Evolutionary conservation across 2,329 filamentous ascomycete genomes (phyloP), one percentile per base, ranked within the genome.

Genomic region (Macrophomina tecta): DNA sequence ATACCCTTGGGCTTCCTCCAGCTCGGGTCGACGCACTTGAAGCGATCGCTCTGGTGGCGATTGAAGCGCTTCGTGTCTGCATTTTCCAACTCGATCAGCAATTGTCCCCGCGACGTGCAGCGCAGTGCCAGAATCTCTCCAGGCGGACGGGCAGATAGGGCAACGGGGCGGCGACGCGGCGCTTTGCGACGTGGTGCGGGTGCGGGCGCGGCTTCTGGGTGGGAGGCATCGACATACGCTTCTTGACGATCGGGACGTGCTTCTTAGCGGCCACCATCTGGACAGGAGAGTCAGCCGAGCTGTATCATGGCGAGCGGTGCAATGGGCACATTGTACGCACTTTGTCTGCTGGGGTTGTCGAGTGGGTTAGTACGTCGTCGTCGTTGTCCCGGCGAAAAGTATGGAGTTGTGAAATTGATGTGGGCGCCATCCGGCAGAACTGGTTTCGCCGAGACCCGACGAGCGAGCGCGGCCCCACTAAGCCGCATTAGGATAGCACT

Each of bases 1-100:
- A 99, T 99, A 93, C 95, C 95, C 92, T 99, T 99, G 76, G 95
- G 95, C 89, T 98, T 99, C 86, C 95, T 91, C 95, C 95, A 99
- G 88, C 89, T 90, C 75, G 91, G 82, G 81, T 87, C 90, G 76
- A 98, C 90, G 82, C 95, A 90, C 87, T 90, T 97, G 88, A 97
- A 99, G 82, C 90, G 90, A 85, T 98, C 95, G 84, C 89, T 92
- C 90, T 99, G 95, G 87, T 99, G 95, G 83, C 95, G 92, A 85
- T 89, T 90, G 91, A 98, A 99, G 86, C 87, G 89, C 89, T 94
- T 93, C 81, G 91, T 93, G 89, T 90, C 93, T 96, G 78, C 81
- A 61, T 48, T 61, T 8, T 30, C 58, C 58, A 58, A n/a, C 61
- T 52, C 56, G 12, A 48, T 66, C 64, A 55, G 56, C 58, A 67